Percentiles rank a stretch among this genome's conserved stretches.
Evolutionary conservation across 2,329 filamentous ascomycete genomes (phyloP).

Genomic region (Trichoderma atrobrunneum): DNA sequence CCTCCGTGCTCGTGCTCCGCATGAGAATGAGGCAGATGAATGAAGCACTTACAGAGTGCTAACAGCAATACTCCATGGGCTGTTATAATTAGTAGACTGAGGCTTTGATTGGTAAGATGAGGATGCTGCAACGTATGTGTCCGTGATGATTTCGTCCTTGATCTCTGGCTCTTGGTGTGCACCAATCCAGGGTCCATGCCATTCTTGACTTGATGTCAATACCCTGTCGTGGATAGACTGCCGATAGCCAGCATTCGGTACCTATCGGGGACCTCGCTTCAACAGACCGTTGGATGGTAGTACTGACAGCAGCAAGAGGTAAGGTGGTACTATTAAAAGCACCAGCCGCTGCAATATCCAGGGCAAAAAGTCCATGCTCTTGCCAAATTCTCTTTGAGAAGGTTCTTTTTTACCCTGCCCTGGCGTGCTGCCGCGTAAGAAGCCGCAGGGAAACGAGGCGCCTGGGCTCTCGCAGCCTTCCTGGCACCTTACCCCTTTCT

Average conservation of each 20-base stretch:
- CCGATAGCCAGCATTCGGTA: background rate
- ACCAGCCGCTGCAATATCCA: background rate
- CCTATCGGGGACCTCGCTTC: background rate
- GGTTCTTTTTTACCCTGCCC: slow-evolving; percentile 3
- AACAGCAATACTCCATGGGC: background rate
- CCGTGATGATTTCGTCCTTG: background rate
- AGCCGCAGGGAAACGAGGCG: background rate
- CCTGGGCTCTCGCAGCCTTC: background rate
- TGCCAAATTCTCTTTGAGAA: background rate
- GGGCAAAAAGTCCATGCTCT: background rate
- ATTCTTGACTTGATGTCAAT: background rate
- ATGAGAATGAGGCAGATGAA: background rate
- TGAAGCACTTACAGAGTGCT: background rate
- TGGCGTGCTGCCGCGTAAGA: background rate
- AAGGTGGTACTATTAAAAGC: background rate
- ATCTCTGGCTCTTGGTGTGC: background rate
- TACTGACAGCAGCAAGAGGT: background rate
- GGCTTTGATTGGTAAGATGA: background rate
- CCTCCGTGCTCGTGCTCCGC: background rate
- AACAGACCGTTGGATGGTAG: background rate
- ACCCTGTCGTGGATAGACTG: background rate
- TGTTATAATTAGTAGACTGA: background rate
- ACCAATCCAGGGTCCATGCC: background rate
- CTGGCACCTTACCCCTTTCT: slow-evolving; percentile 5
- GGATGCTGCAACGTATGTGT: background rate